phyloP scores from a whole-genome alignment of 352 stramenopile species.

The Pythium pyrilobum region DNA sequence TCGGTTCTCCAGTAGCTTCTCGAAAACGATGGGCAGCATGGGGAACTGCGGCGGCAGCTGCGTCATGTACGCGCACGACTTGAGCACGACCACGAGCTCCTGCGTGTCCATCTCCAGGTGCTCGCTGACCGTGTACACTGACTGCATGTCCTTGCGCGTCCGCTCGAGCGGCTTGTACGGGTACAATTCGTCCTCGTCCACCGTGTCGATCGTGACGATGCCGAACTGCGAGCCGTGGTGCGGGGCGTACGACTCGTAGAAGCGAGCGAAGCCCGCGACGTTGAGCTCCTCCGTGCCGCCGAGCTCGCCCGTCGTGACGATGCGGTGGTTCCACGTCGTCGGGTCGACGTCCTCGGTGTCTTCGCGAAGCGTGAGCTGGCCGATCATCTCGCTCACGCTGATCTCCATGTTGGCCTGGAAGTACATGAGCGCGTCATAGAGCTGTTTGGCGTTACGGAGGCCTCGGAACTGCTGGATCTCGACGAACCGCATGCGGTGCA shows the following conservation, averaged over 20 bases:
- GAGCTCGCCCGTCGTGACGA: conserved; percentile 21
- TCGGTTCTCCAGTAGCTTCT: conserved; percentile 10
- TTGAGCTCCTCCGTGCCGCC: conserved; percentile 34
- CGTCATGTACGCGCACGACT: conserved; percentile 2
- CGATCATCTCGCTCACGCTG: conserved; percentile 31
- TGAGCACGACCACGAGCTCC: conserved; percentile 18
- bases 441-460: conserved; percentile 18
- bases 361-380: conserved; percentile 34
- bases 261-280: conserved; percentile 19
- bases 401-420: conserved; percentile 41
- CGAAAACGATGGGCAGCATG: background rate
- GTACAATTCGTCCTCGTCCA: conserved; percentile 42
- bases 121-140: conserved; percentile 7
- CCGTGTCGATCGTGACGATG: conserved; percentile 37
- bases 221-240: conserved; percentile 10
- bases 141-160: conserved; percentile 29
- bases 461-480: conserved; percentile 38
- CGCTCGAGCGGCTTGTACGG: conserved; percentile 40
- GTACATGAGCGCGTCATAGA: conserved; percentile 30
- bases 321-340: conserved; percentile 27
- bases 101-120: background rate
- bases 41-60: conserved; percentile 8
- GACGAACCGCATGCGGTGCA: conserved; percentile 10
- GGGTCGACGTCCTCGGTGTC: conserved; percentile 21
- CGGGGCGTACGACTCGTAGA: conserved; percentile 7